Base-by-base conservation (phyloP, 1,284 basidiomycete genomes). In the Polyporus tsugae region DNA sequence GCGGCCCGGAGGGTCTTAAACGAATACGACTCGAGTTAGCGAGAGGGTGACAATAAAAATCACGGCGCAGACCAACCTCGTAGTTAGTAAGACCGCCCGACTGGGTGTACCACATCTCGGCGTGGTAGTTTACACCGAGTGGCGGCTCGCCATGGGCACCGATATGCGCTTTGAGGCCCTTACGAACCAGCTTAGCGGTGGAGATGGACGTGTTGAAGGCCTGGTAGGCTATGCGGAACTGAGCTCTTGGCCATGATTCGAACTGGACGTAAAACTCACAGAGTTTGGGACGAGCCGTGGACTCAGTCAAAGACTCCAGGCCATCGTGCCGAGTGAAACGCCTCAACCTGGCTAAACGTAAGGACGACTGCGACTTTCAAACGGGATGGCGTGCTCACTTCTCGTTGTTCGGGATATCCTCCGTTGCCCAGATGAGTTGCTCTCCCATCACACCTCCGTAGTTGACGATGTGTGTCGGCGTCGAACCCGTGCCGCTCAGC, bases 61-160 rank as follows among this genome's bases (percentile, higher is more conserved):
- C 10, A 60, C 2, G 33, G 1, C 22, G 19, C 36, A 38, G 10
- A 64, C 73, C 10, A 11, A 85, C 86, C 78, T 87, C 84, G 70
- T 86, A 87, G 74, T 84, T 85, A 2, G 76, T 80, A 64, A 79
- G 73, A 2, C 91, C 91, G 19, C 91, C 91, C 19, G 83, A 80
- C 62, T 82, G 80, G 17, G 89, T 82, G 76, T 91, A 91, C 67
- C 80, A 83, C 85, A 92, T 89, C 75, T 93, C 91, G 25, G 86
- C 85, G 70, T 93, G 91, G 74, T 92, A 93, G 79, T 91, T 91
- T n/a, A 89, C 74, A 1, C 91, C 91, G 15, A 91, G 78, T 0
- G 91, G 91, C 1, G 87, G 84, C 77, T 93, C 91, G n/a, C 91
- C 91, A 72, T 93, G 91, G 0, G 91, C 91, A 36, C 91, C 91